Conservation (phyloP, 768 basidiomycete genomes). For the Russula olivacea region DNA sequence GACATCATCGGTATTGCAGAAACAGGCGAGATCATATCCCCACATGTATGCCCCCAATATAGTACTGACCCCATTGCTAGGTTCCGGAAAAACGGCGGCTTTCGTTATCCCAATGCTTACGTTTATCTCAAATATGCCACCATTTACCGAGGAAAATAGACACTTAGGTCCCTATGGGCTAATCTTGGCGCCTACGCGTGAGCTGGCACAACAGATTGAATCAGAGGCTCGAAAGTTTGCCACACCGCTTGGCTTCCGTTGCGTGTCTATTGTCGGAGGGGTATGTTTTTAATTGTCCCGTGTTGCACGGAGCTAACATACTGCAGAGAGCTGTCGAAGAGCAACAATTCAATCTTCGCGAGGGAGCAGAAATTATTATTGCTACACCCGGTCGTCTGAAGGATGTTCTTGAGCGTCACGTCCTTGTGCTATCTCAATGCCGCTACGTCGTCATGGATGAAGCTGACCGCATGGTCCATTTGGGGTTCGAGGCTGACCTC, state of each 20-base stretch:
- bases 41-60: background rate
- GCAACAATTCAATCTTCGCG: constrained; percentile 95
- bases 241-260: constrained; percentile 79
- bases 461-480: constrained; percentile 97
- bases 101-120: constrained; percentile 98
- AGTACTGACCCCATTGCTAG: constrained; percentile 35
- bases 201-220: constrained; percentile 97
- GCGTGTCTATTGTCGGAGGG: constrained; percentile 98
- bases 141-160: constrained; percentile 86
- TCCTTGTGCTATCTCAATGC: constrained; percentile 93
- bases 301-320: constrained; percentile 23
- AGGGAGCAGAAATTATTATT: constrained; percentile 97
- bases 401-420: constrained; percentile 93
- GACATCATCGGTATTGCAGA: constrained; percentile 99
- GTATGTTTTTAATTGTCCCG: constrained; percentile 41
- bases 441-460: constrained; percentile 99
- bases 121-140: constrained; percentile 84
- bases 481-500: constrained; percentile 92
- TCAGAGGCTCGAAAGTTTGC: constrained; percentile 90
- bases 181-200: constrained; percentile 95
- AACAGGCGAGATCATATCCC: constrained; percentile 56
- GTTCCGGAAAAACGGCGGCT: constrained; percentile 97
- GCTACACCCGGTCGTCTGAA: constrained; percentile 98
- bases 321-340: constrained; percentile 85
- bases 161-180: constrained; percentile 92